Percentiles rank a stretch among this genome's conserved stretches.
phyloP scores from a whole-genome alignment of 2,329 filamentous ascomycete species.

The Colletotrichum chrysophilum region DNA sequence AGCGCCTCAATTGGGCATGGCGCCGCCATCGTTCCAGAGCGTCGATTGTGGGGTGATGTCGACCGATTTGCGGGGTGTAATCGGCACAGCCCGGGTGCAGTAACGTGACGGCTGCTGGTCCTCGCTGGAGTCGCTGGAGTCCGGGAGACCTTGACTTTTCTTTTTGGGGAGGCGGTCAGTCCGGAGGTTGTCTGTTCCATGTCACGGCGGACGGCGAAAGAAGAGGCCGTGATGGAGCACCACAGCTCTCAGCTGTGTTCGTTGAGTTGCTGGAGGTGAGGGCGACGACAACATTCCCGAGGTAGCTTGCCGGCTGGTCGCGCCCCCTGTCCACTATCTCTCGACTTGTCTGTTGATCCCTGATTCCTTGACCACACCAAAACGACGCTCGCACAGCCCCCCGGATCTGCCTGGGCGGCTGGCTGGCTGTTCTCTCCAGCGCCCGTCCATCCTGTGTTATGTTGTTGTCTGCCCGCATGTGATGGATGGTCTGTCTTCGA shows the following conservation, averaged over 20 bases:
- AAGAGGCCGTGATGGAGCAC: background rate
- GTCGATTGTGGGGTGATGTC: slow-evolving; percentile 22
- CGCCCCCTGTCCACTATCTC: background rate
- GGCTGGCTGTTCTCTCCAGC: background rate
- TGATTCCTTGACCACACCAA: background rate
- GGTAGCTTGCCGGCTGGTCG: background rate
- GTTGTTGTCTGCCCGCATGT: background rate
- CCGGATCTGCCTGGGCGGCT: background rate
- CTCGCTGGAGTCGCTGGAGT: background rate
- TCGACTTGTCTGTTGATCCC: slow-evolving; percentile 2
- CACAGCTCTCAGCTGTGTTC: background rate
- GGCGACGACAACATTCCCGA: background rate
- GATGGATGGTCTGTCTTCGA: background rate
- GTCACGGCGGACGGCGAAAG: background rate
- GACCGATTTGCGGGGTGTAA: slow-evolving; percentile 18
- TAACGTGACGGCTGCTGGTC: slow-evolving; percentile 2
- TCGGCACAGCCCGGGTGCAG: slow-evolving; percentile 21
- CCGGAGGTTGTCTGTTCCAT: background rate
- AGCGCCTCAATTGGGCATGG: slow-evolving; percentile 14
- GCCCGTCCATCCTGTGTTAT: background rate
- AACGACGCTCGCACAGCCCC: background rate
- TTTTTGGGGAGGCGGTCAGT: background rate
- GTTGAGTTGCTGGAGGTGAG: background rate
- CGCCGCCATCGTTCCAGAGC: slow-evolving; percentile 16
- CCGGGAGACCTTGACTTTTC: background rate